phyloP scores from a whole-genome alignment of 202 grass and related monocot genomes.

The Schoenoplectus triqueter region DNA sequence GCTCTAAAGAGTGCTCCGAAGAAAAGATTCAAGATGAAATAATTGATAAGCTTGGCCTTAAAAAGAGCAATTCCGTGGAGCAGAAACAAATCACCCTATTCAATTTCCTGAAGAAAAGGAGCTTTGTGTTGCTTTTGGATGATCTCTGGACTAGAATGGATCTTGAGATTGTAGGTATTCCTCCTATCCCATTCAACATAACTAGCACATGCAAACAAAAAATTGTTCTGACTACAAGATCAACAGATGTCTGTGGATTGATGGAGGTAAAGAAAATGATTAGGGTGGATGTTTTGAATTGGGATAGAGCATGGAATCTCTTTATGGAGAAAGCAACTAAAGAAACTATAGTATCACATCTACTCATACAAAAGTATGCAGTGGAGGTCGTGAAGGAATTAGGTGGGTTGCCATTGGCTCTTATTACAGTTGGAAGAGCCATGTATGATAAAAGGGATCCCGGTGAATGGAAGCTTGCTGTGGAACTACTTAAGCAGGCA shows the following conservation, averaged over 20 bases:
- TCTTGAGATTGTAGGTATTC: constrained; percentile 55
- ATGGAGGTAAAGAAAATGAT: constrained; percentile 58
- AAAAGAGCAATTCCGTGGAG: constrained; percentile 43
- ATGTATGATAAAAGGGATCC: constrained; percentile 37
- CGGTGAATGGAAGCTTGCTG: constrained; percentile 22
- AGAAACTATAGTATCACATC: constrained; percentile 34
- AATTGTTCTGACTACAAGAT: constrained; percentile 53
- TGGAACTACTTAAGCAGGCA: constrained; percentile 14
- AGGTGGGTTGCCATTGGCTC: constrained; percentile 59
- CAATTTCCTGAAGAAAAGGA: constrained; percentile 51
- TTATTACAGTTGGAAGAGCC: constrained; percentile 51
- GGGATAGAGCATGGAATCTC: constrained; percentile 52
- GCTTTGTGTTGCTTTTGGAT: constrained; percentile 67
- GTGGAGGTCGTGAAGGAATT: constrained; percentile 30
- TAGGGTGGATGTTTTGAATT: constrained; percentile 46
- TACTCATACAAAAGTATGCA: constrained; percentile 40
- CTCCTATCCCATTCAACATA: neutral
- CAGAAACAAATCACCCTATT: constrained; percentile 48
- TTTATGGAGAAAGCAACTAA: constrained; percentile 48
- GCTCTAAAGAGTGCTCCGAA: constrained; percentile 46
- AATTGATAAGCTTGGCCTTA: constrained; percentile 43
- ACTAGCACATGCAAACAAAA: constrained; percentile 42
- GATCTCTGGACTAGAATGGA: constrained; percentile 55
- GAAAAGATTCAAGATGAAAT: constrained; percentile 49
- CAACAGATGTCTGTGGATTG: constrained; percentile 37